Conservation (phyloP, 2,329 filamentous ascomycete species). For the Ascochyta koolunga region DNA sequence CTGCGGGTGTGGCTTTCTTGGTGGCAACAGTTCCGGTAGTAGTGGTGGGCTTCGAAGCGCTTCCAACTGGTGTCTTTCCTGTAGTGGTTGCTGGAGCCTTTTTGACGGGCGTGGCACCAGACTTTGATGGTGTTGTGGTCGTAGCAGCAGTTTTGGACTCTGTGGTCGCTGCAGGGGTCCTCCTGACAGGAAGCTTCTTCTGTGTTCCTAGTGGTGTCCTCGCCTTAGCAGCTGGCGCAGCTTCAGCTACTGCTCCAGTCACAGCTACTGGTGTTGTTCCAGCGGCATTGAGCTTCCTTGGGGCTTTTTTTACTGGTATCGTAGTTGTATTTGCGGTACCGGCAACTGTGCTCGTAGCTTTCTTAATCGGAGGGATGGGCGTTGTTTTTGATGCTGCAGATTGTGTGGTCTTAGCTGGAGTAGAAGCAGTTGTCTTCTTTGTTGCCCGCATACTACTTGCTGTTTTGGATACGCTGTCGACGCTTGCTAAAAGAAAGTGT, state of each 20-base stretch:
- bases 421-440: constrained; percentile 35
- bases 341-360: constrained; percentile 14
- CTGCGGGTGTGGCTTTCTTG: constrained; percentile 17
- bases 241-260: not conserved
- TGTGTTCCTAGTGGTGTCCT: constrained; percentile 30
- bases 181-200: constrained; percentile 24
- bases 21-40: constrained; percentile 5
- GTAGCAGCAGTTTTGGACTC: constrained; percentile 17
- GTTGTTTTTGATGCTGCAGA: constrained; percentile 22
- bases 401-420: constrained; percentile 21
- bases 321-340: constrained; percentile 18
- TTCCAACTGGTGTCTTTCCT: constrained; percentile 23
- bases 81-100: constrained; percentile 23
- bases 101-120: constrained; percentile 28
- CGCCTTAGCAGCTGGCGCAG: constrained; percentile 22
- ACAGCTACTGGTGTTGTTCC: constrained; percentile 12
- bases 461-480: constrained; percentile 38
- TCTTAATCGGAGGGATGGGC: constrained; percentile 22
- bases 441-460: constrained; percentile 28
- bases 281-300: constrained; percentile 23
- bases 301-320: constrained; percentile 34
- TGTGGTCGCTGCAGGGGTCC: constrained; percentile 10
- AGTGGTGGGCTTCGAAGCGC: constrained; percentile 22
- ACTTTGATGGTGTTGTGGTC: constrained; percentile 27
- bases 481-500: constrained; percentile 29